These are phyloP conservation scores for Echinosophora koreensis DNA, from an alignment of 306 rosid species.

Conservation along the genomic window DNA sequence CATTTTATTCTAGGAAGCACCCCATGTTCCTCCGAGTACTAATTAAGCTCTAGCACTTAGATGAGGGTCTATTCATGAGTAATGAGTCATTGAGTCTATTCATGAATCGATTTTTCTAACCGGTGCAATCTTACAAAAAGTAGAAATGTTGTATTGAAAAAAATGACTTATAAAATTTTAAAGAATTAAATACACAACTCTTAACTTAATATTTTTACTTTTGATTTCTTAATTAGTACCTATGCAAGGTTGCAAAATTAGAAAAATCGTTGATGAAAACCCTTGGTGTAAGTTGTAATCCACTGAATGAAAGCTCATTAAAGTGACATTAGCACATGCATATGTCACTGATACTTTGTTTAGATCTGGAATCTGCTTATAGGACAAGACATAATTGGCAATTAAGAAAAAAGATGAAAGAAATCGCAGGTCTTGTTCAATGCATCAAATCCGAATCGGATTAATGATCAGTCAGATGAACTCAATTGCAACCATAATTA, in stretches of 20 bases:
- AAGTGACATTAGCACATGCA: conserved; percentile 46
- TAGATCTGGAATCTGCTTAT: background rate
- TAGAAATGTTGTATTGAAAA: too few species aligned
- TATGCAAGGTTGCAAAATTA: too few species aligned
- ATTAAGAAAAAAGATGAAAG: background rate
- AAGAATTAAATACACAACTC: too few species aligned
- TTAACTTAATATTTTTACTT: too few species aligned
- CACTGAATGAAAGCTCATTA: conserved; percentile 35
- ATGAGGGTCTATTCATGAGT: conserved; percentile 37
- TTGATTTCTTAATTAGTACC: too few species aligned
- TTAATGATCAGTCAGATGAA: background rate
- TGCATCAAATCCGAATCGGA: conserved; percentile 32
- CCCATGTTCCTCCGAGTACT: conserved; percentile 47
- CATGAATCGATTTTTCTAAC: background rate
- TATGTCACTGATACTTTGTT: conserved; percentile 13
- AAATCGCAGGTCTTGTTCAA: conserved; percentile 4
- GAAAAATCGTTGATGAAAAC: background rate
- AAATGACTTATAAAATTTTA: too few species aligned
- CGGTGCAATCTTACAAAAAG: too few species aligned
- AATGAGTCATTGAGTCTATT: background rate
- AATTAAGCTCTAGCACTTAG: conserved; percentile 5
- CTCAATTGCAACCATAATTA: conserved; percentile 37
- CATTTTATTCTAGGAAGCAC: conserved; percentile 51
- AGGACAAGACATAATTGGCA: conserved; percentile 27
- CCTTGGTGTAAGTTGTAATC: conserved; percentile 22